phyloP scores from a whole-genome alignment of 306 rosid genomes.

The Ceratonia siliqua region DNA sequence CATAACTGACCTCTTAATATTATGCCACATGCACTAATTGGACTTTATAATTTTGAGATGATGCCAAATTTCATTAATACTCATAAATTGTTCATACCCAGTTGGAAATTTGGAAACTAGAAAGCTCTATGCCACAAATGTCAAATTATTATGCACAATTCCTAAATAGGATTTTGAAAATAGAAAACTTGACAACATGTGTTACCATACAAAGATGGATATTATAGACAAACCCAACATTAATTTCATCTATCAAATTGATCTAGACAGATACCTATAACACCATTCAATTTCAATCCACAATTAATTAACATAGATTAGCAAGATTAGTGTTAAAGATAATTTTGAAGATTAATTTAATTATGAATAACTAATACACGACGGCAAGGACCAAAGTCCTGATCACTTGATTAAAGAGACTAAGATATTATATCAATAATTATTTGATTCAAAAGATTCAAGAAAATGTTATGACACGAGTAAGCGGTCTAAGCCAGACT shows the following conservation, averaged over 20 bases:
- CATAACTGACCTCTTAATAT: no score
- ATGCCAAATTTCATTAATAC: background rate
- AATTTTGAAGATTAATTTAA: no score
- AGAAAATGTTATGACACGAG: no score
- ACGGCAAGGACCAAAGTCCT: no score
- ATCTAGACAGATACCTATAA: background rate
- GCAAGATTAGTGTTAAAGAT: background rate
- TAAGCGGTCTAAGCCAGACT: no score
- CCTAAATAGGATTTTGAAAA: conserved; percentile 27
- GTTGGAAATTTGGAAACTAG: background rate
- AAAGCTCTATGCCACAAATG: conserved; percentile 23
- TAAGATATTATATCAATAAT: no score
- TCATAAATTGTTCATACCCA: background rate
- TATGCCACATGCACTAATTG: no score
- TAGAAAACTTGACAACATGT: background rate
- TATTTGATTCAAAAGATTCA: no score
- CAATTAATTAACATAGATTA: conserved; percentile 7
- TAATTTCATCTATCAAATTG: background rate
- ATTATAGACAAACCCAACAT: no score
- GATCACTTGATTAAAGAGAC: no score
- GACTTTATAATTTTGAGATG: background rate
- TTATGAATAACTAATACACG: no score
- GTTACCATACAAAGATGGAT: background rate
- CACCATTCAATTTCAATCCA: background rate
- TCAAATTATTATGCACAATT: conserved; percentile 31